Conservation (phyloP, 176 grass and related monocot species). For the Poa pratensis region DNA sequence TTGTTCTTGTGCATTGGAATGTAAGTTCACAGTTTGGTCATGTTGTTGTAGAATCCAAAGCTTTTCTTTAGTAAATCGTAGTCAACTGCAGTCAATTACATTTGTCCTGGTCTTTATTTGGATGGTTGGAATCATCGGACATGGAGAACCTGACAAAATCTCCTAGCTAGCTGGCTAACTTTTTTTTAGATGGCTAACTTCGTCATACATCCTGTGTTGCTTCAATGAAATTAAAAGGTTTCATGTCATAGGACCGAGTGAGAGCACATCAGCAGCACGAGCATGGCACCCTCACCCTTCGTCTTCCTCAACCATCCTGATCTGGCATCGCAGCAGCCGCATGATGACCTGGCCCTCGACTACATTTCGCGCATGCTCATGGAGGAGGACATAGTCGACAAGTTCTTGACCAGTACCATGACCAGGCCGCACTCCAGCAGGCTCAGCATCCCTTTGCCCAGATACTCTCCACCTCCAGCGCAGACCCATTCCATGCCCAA, state of each 20-base stretch:
- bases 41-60: background rate
- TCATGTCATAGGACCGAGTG: background rate
- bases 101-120: background rate
- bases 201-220: background rate
- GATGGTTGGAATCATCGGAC: slow-evolving; percentile 26
- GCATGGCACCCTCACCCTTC: background rate
- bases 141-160: slow-evolving; percentile 12
- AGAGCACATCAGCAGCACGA: slow-evolving; percentile 11
- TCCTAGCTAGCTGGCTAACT: background rate
- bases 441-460: slow-evolving; percentile 50
- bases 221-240: background rate
- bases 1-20: background rate
- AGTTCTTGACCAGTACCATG: slow-evolving; percentile 43
- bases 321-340: background rate
- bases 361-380: slow-evolving; percentile 49
- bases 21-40: slow-evolving; percentile 5
- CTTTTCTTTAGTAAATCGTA: background rate
- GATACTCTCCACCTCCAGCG: slow-evolving; percentile 33
- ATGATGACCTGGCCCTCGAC: slow-evolving; percentile 12
- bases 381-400: slow-evolving; percentile 49
- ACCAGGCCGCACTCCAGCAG: slow-evolving; percentile 41
- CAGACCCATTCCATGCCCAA: background rate
- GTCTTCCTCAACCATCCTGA: background rate
- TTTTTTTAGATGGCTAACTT: background rate
- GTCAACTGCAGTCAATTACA: slow-evolving; percentile 10